Evolutionary conservation across 257 asterid genomes (phyloP), one percentile per base, ranked within the genome.

Genomic region (Penstemon eatonii): DNA sequence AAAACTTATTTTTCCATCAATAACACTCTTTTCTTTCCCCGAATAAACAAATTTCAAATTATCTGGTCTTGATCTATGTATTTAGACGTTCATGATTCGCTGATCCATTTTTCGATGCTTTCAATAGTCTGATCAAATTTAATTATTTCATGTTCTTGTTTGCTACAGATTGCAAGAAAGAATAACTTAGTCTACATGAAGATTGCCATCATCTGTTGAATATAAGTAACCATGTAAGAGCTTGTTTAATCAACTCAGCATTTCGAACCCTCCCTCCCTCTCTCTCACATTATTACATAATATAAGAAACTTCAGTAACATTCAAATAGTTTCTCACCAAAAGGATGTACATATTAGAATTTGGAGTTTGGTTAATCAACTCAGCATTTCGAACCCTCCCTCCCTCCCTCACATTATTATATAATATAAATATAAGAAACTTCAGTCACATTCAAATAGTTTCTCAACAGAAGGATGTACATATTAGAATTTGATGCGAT

Each of bases 81-180:
- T 36, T 4, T 46, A 41, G 3, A 71, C n/a, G 59, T 43, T 59
- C 56, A 43, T 73, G 72, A 40, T 56, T 41, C 65, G 42, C 43
- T 25, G 59, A 10, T 40, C 59, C 65, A 67, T 49, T 61, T 41
- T 72, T 33, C 55, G 12, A 59, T 60, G 57, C 54, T 62, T 25
- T 37, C 40, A n/a, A 33, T 40, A 65, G 38, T 65, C 51, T 33
- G 60, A 51, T 43, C 51, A 42, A 60, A 15, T 56, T n/a, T 53
- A 40, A 60, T 65, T 42, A 52, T 4, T 33, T 13, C 42, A n/a
- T 39, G 12, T 62, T 42, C 56, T 45, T 19, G 65, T 51, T 64
- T 65, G 45, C 39, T 41, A 64, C 72, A 66, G 62, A 58, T 47
- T 60, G 63, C 65, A 65, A 19, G 25, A 58, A 47, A 65, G 42